Evolutionary conservation across 2,329 filamentous ascomycete species (phyloP), one percentile per base, ranked within the genome.

Genomic region (Xylaria sp.): DNA sequence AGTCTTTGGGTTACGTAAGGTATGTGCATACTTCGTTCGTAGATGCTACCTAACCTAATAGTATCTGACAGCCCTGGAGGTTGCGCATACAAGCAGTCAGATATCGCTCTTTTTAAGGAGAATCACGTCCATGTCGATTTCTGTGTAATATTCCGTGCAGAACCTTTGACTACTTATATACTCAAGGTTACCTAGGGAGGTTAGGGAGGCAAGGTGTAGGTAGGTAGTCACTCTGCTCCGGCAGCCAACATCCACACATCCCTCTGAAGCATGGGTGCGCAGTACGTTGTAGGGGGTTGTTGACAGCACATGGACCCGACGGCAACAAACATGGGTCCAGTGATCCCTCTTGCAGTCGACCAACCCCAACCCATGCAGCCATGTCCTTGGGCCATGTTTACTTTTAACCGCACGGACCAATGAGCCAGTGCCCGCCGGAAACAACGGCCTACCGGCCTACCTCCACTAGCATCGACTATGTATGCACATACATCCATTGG

Each of bases 251-350:
- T 34, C 9, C 29, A 13, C 29, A 34, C 29, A 34, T 34, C 29
- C 6, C 29, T 34, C 29, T 34, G 11, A 34, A 34, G 8, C 16
- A 6, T 11, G 5, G 24, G 56, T 53, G 17, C 43, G 24, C 58
- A 60, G 49, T 50, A 54, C 24, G 52, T 54, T 51, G 50, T 21
- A 48, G 44, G 41, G 41, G 41, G 42, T 22, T 42, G 37, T 46
- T 44, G 42, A 51, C 56, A 61, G 56, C 58, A 61, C 58, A 61
- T 61, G 48, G 56, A n/a, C n/a, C n/a, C n/a, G n/a, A 50, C 24
- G 43, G 44, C 50, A 22, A 26, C 47, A 19, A 49, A 45, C 50
- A 56, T 56, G 58, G 58, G 56, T 58, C 58, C 48, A 56, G 56
- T 58, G 55, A 59, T 59, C 52, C 29, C 56, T 59, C 55, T 48